Percentiles rank a stretch among this genome's conserved stretches.
Conservation (phyloP, 2,329 filamentous ascomycete genomes). For the Cordyceps farinosa region DNA sequence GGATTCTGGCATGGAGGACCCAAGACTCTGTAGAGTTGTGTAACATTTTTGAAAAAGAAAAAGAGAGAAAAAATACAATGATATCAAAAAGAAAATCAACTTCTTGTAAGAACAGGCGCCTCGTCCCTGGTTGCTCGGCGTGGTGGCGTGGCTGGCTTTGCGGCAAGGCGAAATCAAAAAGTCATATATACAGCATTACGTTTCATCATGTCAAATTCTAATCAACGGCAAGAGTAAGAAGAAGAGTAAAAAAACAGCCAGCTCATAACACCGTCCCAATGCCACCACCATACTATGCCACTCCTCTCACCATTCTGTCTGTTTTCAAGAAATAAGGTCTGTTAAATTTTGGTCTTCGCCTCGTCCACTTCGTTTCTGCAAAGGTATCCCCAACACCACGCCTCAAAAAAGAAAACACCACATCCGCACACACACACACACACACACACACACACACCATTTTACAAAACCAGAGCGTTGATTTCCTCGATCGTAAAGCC, state of each 20-base stretch:
- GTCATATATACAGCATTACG: slow-evolving; percentile 2
- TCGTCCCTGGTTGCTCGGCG: neutral
- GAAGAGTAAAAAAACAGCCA: neutral
- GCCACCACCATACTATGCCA: neutral
- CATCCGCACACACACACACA: slow-evolving; percentile 19
- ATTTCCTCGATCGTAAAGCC: slow-evolving; percentile 67
- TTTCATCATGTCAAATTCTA: slow-evolving; percentile 8
- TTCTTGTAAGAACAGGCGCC: neutral
- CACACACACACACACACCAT: slow-evolving; percentile 23
- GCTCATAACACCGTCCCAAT: slow-evolving; percentile 14
- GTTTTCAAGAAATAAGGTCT: neutral
- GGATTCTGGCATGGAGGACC: neutral
- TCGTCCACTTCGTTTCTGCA: neutral
- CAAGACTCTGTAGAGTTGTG: slow-evolving; percentile 11
- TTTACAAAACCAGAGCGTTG: slow-evolving; percentile 39
- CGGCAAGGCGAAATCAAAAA: neutral
- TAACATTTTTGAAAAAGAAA: slow-evolving; percentile 4
- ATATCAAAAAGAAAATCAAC: neutral
- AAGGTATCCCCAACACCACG: slow-evolving; percentile 2
- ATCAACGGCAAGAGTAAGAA: neutral
- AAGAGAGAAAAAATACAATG: neutral
- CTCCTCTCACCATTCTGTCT: neutral
- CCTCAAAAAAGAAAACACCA: slow-evolving; percentile 11
- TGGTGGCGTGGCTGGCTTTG: neutral
- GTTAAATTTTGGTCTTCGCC: neutral